Conservation (phyloP, 2,329 filamentous ascomycete genomes). For the Phialophora chinensis region DNA sequence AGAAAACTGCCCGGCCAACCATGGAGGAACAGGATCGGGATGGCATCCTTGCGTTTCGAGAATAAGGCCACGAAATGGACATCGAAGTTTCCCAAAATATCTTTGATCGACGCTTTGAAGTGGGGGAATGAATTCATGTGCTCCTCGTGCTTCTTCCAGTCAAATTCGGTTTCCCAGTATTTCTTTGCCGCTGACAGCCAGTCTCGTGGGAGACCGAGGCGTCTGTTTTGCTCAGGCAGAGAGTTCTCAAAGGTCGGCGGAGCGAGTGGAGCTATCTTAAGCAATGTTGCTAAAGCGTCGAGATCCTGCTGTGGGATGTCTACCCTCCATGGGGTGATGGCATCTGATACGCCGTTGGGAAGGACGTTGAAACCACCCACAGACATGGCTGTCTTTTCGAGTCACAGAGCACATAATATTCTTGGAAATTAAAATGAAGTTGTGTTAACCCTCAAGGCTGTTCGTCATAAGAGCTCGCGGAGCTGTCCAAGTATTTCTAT, state of each 20-base stretch:
- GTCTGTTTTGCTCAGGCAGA: slow-evolving; percentile 46
- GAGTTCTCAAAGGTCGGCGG: slow-evolving; percentile 58
- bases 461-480: neutral
- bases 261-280: slow-evolving; percentile 56
- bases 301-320: slow-evolving; percentile 50
- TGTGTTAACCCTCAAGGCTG: neutral
- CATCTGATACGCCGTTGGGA: slow-evolving; percentile 3
- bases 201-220: slow-evolving; percentile 10
- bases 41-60: slow-evolving; percentile 57
- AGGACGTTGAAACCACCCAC: neutral
- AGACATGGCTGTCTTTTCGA: neutral
- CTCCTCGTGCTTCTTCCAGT: slow-evolving; percentile 40
- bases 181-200: slow-evolving; percentile 7
- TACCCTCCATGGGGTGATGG: slow-evolving; percentile 14
- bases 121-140: slow-evolving; percentile 59
- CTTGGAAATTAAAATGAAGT: neutral
- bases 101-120: slow-evolving; percentile 53
- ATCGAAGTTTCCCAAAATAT: slow-evolving; percentile 45
- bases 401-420: neutral
- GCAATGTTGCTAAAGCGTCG: slow-evolving; percentile 53
- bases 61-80: slow-evolving; percentile 64
- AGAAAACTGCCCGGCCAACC: slow-evolving; percentile 47
- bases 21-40: slow-evolving; percentile 62
- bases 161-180: slow-evolving; percentile 14
- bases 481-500: neutral